These are phyloP conservation scores for Cercospora sp. DNA, from an alignment of 2,329 filamentous ascomycete genomes.

Conservation along the genomic window DNA sequence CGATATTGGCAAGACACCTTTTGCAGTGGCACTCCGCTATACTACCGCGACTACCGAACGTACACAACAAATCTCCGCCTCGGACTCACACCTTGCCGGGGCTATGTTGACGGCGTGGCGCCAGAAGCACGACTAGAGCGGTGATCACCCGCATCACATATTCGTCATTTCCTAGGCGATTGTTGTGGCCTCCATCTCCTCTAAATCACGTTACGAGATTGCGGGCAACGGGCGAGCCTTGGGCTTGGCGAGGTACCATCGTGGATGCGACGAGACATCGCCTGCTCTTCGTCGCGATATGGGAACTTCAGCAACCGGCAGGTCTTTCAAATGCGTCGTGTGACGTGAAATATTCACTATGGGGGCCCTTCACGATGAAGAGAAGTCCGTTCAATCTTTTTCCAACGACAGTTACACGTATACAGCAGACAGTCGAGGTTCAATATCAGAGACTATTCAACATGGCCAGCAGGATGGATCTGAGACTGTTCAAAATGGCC, in stretches of 20 bases:
- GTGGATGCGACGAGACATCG: neutral
- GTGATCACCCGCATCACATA: neutral
- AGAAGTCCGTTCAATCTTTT: neutral
- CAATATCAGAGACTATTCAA: neutral
- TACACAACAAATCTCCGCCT: neutral
- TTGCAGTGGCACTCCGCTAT: neutral
- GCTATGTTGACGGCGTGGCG: neutral
- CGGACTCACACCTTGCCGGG: constrained; percentile 4
- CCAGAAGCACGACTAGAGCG: neutral
- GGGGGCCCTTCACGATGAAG: neutral
- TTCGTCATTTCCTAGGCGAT: neutral
- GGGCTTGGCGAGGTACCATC: neutral
- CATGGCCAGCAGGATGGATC: neutral
- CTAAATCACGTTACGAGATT: neutral
- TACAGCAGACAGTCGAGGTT: neutral
- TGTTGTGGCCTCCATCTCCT: neutral
- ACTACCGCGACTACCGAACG: constrained; percentile 6
- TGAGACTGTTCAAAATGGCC: neutral
- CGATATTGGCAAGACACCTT: neutral
- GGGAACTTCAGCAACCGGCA: neutral
- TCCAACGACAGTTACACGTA: neutral
- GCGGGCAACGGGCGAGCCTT: neutral
- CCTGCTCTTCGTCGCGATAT: neutral
- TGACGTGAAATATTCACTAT: neutral
- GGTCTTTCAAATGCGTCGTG: neutral